Percentiles rank a stretch among this genome's conserved stretches.
Conservation (phyloP, 441 rosid species). For the Populus trichocarpa region DNA sequence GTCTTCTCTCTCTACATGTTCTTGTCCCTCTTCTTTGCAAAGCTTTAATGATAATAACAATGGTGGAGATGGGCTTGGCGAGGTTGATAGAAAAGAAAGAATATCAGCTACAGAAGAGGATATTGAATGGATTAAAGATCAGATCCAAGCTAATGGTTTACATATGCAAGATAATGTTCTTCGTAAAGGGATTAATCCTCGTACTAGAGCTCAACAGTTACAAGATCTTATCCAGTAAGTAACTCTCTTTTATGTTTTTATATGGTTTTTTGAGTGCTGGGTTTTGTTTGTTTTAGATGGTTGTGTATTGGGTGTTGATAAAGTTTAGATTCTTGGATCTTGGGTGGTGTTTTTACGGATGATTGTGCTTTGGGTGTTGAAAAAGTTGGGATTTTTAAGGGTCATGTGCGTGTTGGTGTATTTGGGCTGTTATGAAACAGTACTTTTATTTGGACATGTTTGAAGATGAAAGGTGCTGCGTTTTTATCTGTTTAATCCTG, state of each 20-base stretch:
- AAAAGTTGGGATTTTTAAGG: constrained; percentile 2
- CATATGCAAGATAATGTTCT: constrained; percentile 89
- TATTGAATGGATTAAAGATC: constrained; percentile 77
- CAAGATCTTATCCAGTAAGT: constrained; percentile 72
- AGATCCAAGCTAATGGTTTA: constrained; percentile 77
- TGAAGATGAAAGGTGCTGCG: background rate
- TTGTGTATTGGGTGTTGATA: background rate
- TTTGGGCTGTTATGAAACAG: background rate
- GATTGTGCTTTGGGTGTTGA: background rate
- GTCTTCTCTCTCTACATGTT: constrained; percentile 68
- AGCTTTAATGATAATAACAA: constrained; percentile 1
- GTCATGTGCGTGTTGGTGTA: background rate
- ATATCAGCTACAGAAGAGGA: constrained; percentile 53
- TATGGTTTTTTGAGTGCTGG: background rate
- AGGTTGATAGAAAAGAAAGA: constrained; percentile 22
- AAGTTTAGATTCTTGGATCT: background rate
- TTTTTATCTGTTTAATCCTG: background rate
- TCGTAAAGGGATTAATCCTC: constrained; percentile 92
- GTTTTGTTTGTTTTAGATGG: background rate
- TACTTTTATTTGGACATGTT: background rate
- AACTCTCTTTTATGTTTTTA: background rate
- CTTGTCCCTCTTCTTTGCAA: constrained; percentile 31
- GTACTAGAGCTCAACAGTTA: constrained; percentile 87
- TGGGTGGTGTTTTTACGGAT: background rate
- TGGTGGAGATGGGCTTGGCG: constrained; percentile 12